Evolutionary conservation across 148 eudicot genomes (phyloP).

Genomic region (Nepenthes mirabilis): DNA sequence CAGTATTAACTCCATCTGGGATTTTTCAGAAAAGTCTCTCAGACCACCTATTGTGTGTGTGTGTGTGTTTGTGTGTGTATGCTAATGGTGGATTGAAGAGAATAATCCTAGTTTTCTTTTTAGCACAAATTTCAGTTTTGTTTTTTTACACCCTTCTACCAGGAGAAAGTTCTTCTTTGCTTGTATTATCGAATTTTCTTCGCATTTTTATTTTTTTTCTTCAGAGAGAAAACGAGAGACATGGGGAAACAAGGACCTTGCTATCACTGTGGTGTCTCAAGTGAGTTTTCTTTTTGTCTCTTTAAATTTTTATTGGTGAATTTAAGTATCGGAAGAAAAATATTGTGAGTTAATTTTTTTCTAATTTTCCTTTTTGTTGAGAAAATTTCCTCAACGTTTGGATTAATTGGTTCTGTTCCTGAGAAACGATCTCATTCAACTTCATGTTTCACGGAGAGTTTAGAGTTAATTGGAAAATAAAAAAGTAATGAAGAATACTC

Average conservation of each 20-base stretch:
- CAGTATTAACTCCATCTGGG: too few relatives aligned
- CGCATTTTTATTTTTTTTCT: background rate
- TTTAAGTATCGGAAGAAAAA: background rate
- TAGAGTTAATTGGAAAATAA: slow-evolving; percentile 6
- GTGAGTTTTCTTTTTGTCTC: slow-evolving; percentile 52
- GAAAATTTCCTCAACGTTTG: slow-evolving; percentile 9
- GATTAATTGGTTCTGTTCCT: slow-evolving; percentile 16
- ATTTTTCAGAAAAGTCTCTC: too few relatives aligned
- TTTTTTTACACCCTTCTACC: too few relatives aligned
- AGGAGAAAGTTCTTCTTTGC: too few relatives aligned
- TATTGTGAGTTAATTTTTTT: background rate
- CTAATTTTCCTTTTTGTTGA: slow-evolving; percentile 1
- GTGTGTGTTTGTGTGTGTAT: too few relatives aligned
- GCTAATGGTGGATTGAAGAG: too few relatives aligned
- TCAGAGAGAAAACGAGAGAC: slow-evolving; percentile 19
- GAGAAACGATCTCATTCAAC: background rate
- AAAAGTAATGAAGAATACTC: slow-evolving; percentile 17
- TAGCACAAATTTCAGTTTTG: too few relatives aligned
- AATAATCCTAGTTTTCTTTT: too few relatives aligned
- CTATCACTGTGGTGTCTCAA: slow-evolving; percentile 99
- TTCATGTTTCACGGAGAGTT: background rate
- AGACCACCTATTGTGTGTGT: too few relatives aligned
- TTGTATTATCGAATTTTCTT: too few relatives aligned
- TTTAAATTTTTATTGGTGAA: slow-evolving; percentile 2
- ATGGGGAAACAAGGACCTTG: slow-evolving; percentile 99